Conservation (phyloP, 495 filamentous ascomycete species). For the Neurospora sp. region DNA sequence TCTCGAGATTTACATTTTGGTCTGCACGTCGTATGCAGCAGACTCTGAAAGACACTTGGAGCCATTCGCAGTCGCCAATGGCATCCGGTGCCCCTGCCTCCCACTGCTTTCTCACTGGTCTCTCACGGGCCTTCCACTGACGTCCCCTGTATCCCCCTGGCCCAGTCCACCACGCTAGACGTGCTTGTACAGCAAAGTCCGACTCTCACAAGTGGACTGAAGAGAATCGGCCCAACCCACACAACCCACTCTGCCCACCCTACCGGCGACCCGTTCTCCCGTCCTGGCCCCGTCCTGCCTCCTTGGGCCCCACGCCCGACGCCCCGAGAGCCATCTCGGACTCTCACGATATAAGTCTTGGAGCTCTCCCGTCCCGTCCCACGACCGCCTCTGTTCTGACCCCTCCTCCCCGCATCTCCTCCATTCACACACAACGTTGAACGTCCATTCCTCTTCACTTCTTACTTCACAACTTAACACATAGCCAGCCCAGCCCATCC, state of each 20-base stretch:
- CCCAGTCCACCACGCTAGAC: neutral
- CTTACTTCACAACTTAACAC: neutral
- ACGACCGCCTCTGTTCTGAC: constrained; percentile 6
- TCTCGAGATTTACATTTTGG: neutral
- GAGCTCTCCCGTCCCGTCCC: neutral
- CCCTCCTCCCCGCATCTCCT: constrained; percentile 1
- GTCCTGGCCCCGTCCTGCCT: neutral
- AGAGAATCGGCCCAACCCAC: neutral
- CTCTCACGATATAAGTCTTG: neutral
- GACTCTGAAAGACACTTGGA: constrained; percentile 5
- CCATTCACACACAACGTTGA: constrained; percentile 1
- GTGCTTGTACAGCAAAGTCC: neutral
- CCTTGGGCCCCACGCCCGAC: neutral
- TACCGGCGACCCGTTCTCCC: neutral
- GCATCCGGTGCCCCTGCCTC: neutral
- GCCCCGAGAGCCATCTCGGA: neutral
- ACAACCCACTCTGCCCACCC: neutral
- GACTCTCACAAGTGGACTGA: neutral
- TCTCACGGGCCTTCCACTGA: neutral
- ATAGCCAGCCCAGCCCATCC: neutral
- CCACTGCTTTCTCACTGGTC: neutral
- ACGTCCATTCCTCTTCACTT: neutral
- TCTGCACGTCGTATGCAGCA: constrained; percentile 10
- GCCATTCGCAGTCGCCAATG: constrained; percentile 13
- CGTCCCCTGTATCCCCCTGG: neutral